A percentile compares a stretch with the other conserved stretches of the same genome.
Evolutionary conservation across 441 rosid genomes (phyloP).

Genomic region (Macaranga tanarius): DNA sequence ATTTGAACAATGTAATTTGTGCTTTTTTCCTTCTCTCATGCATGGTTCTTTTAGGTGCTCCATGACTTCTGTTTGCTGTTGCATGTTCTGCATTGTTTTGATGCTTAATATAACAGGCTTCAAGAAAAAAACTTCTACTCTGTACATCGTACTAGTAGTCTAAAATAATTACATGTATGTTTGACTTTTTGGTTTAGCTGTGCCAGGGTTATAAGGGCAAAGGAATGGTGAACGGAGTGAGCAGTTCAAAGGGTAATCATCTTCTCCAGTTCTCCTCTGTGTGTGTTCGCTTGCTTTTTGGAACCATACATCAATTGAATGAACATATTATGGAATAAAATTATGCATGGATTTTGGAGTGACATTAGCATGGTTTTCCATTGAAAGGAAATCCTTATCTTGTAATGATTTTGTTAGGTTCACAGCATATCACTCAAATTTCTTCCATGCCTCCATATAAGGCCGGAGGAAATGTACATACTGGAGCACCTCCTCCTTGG

Average conservation of each 20-base stretch:
- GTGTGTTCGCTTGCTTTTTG: background rate
- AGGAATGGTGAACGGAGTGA: slow-evolving; percentile 31
- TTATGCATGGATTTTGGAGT: background rate
- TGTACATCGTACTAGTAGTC: background rate
- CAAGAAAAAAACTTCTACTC: slow-evolving; percentile 1
- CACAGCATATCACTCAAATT: slow-evolving; percentile 35
- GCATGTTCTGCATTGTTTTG: slow-evolving; percentile 12
- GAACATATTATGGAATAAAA: slow-evolving; percentile 2
- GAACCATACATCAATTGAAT: slow-evolving; percentile 2
- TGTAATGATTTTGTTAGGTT: slow-evolving; percentile 38
- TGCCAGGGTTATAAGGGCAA: slow-evolving; percentile 40
- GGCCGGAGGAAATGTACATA: slow-evolving; percentile 64
- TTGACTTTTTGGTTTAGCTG: slow-evolving; percentile 25
- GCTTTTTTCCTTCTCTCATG: background rate
- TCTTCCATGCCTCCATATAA: slow-evolving; percentile 33
- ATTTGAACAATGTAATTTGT: background rate
- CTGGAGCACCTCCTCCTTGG: slow-evolving; percentile 95
- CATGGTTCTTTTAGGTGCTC: background rate
- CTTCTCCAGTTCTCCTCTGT: background rate
- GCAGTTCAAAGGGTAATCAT: slow-evolving; percentile 48
- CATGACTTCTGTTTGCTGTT: slow-evolving; percentile 4
- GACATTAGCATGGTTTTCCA: slow-evolving; percentile 4
- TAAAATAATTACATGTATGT: background rate
- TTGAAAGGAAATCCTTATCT: slow-evolving; percentile 4
- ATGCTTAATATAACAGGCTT: slow-evolving; percentile 4